phyloP scores from a whole-genome alignment of 1,139 yeast species.

The Candida sanyaensis region DNA sequence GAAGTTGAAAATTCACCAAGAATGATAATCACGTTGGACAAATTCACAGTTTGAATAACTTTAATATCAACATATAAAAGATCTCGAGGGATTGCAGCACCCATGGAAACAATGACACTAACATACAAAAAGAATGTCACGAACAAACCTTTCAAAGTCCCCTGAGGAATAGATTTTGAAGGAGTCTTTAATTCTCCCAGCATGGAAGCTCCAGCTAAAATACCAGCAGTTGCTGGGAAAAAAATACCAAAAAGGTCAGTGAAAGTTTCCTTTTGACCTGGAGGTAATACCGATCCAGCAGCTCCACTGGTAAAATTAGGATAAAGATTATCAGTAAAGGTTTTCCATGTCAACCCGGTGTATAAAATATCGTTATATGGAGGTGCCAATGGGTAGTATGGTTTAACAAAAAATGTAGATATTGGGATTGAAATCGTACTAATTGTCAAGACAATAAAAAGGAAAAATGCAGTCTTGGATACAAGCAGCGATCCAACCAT shows the following conservation, averaged over 20 bases:
- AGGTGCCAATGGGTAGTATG: slow-evolving; percentile 48
- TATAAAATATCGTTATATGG: slow-evolving; percentile 53
- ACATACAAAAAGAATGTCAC: slow-evolving; percentile 76
- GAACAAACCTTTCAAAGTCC: slow-evolving; percentile 80
- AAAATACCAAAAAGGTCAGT: slow-evolving; percentile 88
- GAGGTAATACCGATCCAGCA: slow-evolving; percentile 76
- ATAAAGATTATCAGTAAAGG: slow-evolving; percentile 62
- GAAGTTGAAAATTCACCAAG: slow-evolving; percentile 90
- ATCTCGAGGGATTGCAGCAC: slow-evolving; percentile 76
- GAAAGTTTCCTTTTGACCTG: slow-evolving; percentile 64
- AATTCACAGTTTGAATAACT: slow-evolving; percentile 77
- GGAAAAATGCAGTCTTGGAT: slow-evolving; percentile 76
- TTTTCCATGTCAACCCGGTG: slow-evolving; percentile 72
- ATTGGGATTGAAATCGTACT: slow-evolving; percentile 85
- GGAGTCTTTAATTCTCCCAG: slow-evolving; percentile 91
- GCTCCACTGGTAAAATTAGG: slow-evolving; percentile 89
- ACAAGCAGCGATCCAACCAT: slow-evolving; percentile 82
- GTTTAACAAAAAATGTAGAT: slow-evolving; percentile 65
- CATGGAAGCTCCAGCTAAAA: slow-evolving; percentile 99
- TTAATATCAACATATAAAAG: slow-evolving; percentile 76
- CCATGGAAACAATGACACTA: slow-evolving; percentile 76
- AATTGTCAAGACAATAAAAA: slow-evolving; percentile 66
- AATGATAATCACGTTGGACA: slow-evolving; percentile 70
- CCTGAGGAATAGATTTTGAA: slow-evolving; percentile 84
- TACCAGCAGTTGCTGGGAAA: slow-evolving; percentile 98